Evolutionary conservation across 1,284 basidiomycete genomes (phyloP).

Genomic region (Sutorius eximius): DNA sequence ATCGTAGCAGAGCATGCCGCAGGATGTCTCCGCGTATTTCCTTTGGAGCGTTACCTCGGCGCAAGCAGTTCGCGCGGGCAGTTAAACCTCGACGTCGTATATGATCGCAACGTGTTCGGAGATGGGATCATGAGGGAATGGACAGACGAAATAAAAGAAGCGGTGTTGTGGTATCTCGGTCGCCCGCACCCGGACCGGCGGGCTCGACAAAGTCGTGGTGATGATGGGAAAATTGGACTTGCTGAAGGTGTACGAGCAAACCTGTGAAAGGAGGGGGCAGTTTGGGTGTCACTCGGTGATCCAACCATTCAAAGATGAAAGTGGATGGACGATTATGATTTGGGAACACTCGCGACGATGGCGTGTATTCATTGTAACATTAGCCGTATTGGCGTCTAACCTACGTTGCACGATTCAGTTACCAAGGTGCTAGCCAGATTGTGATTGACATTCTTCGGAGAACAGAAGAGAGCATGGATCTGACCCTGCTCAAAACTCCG

Average conservation of each 20-base stretch:
- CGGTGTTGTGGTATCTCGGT: constrained; percentile 41
- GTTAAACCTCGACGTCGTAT: constrained; percentile 39
- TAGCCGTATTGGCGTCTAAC: too few relatives aligned
- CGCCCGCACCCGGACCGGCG: not conserved
- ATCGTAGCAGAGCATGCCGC: constrained; percentile 9
- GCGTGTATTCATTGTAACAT: too few relatives aligned
- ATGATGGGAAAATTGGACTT: not conserved
- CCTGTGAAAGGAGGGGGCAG: not conserved
- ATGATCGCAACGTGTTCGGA: constrained; percentile 45
- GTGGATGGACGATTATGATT: too few relatives aligned
- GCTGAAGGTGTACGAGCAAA: not conserved
- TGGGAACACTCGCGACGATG: too few relatives aligned
- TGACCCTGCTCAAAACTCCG: too few relatives aligned
- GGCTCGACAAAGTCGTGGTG: too few relatives aligned
- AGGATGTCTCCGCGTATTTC: constrained; percentile 42
- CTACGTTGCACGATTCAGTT: too few relatives aligned
- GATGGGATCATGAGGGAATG: constrained; percentile 41
- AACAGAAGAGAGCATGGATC: too few relatives aligned
- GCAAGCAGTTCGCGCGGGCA: constrained; percentile 24
- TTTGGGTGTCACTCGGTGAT: not conserved
- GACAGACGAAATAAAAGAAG: constrained; percentile 42
- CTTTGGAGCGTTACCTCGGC: constrained; percentile 49
- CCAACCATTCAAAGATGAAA: too few relatives aligned
- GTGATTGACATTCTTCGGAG: too few relatives aligned
- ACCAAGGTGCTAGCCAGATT: too few relatives aligned